phyloP scores from a whole-genome alignment of 2,329 filamentous ascomycete genomes.

The Calonectria pseudoreteaudii region DNA sequence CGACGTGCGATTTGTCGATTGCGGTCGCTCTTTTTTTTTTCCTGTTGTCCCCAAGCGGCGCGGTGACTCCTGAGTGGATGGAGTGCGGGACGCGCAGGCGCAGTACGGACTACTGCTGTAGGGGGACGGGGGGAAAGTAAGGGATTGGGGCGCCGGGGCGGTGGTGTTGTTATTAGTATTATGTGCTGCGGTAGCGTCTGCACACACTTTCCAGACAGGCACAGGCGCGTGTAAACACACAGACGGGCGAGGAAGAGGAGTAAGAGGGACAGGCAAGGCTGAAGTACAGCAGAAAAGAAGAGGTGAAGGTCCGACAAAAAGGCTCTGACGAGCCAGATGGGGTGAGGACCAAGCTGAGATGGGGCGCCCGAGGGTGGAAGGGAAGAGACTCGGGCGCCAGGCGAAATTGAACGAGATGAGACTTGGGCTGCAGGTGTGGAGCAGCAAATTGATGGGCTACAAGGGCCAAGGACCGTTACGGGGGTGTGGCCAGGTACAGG shows the following conservation, averaged over 20 bases:
- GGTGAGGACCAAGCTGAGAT: constrained; percentile 42
- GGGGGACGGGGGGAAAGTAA: constrained; percentile 34
- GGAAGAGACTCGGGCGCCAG: constrained; percentile 43
- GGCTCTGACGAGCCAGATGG: constrained; percentile 39
- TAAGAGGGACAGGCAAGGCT: constrained; percentile 25
- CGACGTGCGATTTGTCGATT: constrained; percentile 50
- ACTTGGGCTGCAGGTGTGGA: constrained; percentile 43
- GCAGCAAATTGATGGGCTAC: constrained; percentile 27
- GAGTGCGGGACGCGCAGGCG: constrained; percentile 37
- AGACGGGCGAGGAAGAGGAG: constrained; percentile 26
- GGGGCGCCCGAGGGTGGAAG: constrained; percentile 37
- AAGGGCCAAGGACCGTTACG: constrained; percentile 20
- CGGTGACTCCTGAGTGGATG: constrained; percentile 39
- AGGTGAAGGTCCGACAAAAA: constrained; percentile 30
- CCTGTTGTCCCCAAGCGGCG: constrained; percentile 29
- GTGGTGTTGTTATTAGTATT: constrained; percentile 37
- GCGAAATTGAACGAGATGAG: constrained; percentile 47
- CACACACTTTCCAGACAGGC: constrained; percentile 36
- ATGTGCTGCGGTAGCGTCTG: constrained; percentile 42
- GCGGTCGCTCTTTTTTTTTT: constrained; percentile 35
- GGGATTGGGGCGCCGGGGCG: constrained; percentile 38
- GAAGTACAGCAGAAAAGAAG: constrained; percentile 22
- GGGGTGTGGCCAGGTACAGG: constrained; percentile 20
- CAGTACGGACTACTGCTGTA: constrained; percentile 37
- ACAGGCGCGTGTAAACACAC: constrained; percentile 28